A percentile compares a stretch with the other conserved stretches of the same genome.
phyloP scores from a whole-genome alignment of 106 monocot species.

The Xerophyta viscosa region DNA sequence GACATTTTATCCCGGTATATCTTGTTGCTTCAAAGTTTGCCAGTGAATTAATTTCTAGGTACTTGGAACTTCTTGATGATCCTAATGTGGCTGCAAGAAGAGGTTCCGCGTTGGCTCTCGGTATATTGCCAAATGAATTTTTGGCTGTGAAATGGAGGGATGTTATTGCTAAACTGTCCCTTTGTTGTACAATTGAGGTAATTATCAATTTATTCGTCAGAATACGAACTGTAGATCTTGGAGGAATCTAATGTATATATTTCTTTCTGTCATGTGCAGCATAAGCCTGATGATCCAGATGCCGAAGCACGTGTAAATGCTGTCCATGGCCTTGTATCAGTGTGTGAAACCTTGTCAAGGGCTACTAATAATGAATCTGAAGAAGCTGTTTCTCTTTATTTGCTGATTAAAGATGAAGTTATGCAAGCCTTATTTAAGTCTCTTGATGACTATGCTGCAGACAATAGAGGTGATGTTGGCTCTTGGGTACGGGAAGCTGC shows the following conservation, averaged over 20 bases:
- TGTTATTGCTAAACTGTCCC: constrained; percentile 54
- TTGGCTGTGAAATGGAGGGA: constrained; percentile 44
- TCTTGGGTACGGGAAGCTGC: constrained; percentile 99
- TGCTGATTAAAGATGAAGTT: constrained; percentile 60
- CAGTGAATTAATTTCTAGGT: constrained; percentile 37
- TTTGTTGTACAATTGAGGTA: constrained; percentile 75
- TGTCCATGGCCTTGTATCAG: constrained; percentile 51
- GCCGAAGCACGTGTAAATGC: constrained; percentile 93
- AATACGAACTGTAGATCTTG: background rate
- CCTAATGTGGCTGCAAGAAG: constrained; percentile 96
- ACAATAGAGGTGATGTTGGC: constrained; percentile 98
- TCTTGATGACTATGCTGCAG: constrained; percentile 92
- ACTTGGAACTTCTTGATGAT: constrained; percentile 70
- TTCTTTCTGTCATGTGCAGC: constrained; percentile 28
- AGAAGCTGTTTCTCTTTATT: constrained; percentile 38
- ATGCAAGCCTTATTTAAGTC: constrained; percentile 62
- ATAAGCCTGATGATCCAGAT: constrained; percentile 84
- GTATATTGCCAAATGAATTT: constrained; percentile 65
- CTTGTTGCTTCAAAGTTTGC: constrained; percentile 34
- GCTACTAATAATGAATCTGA: constrained; percentile 11
- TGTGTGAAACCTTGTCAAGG: constrained; percentile 76
- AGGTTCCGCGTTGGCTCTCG: constrained; percentile 87
- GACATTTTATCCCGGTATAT: constrained; percentile 66
- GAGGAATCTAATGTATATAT: background rate
- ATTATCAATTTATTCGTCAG: background rate